These are phyloP conservation scores for Blastomyces silverae DNA, from an alignment of 2,329 filamentous ascomycete species.

Conservation along the genomic window DNA sequence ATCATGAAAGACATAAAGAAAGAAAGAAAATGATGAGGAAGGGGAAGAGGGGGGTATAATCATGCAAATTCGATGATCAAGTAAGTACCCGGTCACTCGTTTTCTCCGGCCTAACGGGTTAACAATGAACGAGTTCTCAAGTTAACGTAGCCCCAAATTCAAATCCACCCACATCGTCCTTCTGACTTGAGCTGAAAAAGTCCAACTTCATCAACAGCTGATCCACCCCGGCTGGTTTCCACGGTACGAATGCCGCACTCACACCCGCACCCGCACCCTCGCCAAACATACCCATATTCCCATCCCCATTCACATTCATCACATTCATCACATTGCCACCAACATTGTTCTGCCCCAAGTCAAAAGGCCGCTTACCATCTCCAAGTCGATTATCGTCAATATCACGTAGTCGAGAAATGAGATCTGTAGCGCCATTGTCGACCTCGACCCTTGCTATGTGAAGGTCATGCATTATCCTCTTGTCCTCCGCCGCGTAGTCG, in stretches of 20 bases:
- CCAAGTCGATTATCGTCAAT: constrained; percentile 53
- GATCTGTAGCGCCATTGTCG: constrained; percentile 58
- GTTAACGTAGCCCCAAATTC: constrained; percentile 13
- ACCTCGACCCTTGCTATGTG: constrained; percentile 57
- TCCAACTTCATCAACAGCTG: constrained; percentile 87
- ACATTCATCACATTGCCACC: constrained; percentile 21
- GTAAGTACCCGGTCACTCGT: too few relatives aligned
- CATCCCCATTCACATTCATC: constrained; percentile 32
- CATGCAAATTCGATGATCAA: not conserved
- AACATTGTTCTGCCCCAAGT: constrained; percentile 26
- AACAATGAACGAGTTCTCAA: not conserved
- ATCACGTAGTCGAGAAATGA: constrained; percentile 51
- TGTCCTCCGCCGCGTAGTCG: constrained; percentile 65
- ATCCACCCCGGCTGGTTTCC: constrained; percentile 72
- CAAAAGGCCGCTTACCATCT: constrained; percentile 34
- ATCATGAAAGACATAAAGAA: not conserved
- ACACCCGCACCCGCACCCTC: constrained; percentile 29
- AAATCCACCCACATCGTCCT: constrained; percentile 11
- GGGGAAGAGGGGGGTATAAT: not conserved
- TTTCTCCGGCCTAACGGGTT: too few relatives aligned
- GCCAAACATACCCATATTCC: constrained; percentile 22
- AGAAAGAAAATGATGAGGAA: not conserved
- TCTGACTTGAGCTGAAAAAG: constrained; percentile 36
- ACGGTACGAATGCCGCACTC: constrained; percentile 54
- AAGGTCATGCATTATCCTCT: constrained; percentile 59